Evolutionary conservation across 768 basidiomycete genomes (phyloP).

Genomic region (Gyrodon lividus): DNA sequence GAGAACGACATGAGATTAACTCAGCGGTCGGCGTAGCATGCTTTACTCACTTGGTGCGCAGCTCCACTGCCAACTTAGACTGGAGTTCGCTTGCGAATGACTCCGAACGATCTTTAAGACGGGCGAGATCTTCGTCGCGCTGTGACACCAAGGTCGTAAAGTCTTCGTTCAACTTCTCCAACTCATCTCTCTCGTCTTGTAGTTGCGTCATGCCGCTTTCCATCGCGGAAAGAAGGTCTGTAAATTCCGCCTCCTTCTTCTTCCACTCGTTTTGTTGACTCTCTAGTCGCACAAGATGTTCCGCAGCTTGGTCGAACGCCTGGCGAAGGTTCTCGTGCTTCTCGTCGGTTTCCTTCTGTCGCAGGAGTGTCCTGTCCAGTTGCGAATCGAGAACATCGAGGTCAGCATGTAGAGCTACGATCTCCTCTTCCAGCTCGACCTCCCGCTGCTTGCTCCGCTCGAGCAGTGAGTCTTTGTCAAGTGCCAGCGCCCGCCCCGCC

Average conservation of each 20-base stretch:
- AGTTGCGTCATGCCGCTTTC: conserved; percentile 60
- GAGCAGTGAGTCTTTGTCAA: conserved; percentile 83
- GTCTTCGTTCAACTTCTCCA: conserved; percentile 67
- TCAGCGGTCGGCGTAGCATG: neutral
- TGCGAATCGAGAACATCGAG: conserved; percentile 84
- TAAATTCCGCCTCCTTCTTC: conserved; percentile 60
- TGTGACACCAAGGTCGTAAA: conserved; percentile 64
- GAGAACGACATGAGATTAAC: conserved; percentile 3
- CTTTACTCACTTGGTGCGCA: conserved; percentile 56
- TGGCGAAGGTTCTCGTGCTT: conserved; percentile 68
- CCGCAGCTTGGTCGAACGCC: conserved; percentile 82
- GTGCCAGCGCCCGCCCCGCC: conserved; percentile 72
- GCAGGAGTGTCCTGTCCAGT: conserved; percentile 71
- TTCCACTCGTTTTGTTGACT: conserved; percentile 69
- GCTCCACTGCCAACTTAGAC: conserved; percentile 64
- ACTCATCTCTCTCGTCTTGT: conserved; percentile 55
- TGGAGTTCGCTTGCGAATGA: conserved; percentile 63
- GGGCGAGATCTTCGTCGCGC: conserved; percentile 76
- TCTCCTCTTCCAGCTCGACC: conserved; percentile 81
- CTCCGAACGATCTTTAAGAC: conserved; percentile 77
- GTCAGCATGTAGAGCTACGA: conserved; percentile 75
- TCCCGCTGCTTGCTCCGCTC: conserved; percentile 86
- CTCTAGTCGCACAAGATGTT: conserved; percentile 83
- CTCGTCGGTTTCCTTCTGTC: conserved; percentile 79
- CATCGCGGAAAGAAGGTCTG: conserved; percentile 53